Conservation (phyloP, 306 rosid genomes). For the Mimosa bimucronata region DNA sequence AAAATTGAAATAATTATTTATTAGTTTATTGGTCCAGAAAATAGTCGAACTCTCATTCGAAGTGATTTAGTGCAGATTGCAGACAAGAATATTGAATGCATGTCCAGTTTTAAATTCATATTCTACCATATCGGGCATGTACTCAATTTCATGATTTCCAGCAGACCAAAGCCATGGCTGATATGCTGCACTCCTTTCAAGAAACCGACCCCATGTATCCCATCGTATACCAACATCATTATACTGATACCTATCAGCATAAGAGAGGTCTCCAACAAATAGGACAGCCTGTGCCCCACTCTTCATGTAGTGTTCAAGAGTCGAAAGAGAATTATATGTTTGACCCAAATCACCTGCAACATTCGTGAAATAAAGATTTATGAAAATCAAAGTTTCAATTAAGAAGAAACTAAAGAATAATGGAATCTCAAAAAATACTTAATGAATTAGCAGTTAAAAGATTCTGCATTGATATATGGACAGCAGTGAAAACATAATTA, state of each 20-base stretch:
- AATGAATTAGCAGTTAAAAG: constrained; percentile 25
- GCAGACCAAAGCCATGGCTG: constrained; percentile 93
- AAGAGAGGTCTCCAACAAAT: constrained; percentile 91
- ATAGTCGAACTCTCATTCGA: constrained; percentile 8
- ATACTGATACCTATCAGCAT: constrained; percentile 84
- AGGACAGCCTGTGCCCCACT: constrained; percentile 86
- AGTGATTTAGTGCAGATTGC: constrained; percentile 15
- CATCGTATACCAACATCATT: constrained; percentile 86
- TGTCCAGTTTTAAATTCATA: constrained; percentile 26
- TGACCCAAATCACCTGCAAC: constrained; percentile 96
- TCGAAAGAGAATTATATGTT: constrained; percentile 91
- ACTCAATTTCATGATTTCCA: constrained; percentile 95
- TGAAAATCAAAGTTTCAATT: constrained; percentile 21
- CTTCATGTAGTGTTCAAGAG: constrained; percentile 84
- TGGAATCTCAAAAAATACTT: constrained; percentile 14
- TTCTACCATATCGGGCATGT: constrained; percentile 86
- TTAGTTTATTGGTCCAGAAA: constrained; percentile 25
- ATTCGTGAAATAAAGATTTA: constrained; percentile 27
- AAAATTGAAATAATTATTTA: constrained; percentile 23
- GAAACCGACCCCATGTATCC: constrained; percentile 92
- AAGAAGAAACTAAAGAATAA: constrained; percentile 25
- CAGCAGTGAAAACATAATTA: constrained; percentile 15
- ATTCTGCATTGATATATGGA: constrained; percentile 19
- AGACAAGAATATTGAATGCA: constrained; percentile 20
- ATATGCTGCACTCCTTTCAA: constrained; percentile 81